A percentile compares a stretch with the other conserved stretches of the same genome.
These are phyloP conservation scores for Botrytis deweyae DNA, from an alignment of 2,329 filamentous ascomycete species.

Conservation along the genomic window DNA sequence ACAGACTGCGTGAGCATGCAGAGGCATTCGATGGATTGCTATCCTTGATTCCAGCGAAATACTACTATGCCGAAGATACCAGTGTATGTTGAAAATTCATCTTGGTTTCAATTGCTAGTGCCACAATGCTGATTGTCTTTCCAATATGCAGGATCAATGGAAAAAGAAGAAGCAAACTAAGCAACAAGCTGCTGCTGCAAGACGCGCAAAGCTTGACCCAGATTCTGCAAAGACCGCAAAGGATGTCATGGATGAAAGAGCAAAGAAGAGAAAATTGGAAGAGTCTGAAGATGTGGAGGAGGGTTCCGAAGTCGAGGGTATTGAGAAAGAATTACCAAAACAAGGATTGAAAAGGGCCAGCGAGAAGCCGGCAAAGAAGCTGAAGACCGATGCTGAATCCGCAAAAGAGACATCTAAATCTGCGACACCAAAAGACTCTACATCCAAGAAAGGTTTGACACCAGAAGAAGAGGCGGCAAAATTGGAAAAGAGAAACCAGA, in stretches of 20 bases:
- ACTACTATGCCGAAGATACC: conserved; percentile 69
- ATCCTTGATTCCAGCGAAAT: conserved; percentile 69
- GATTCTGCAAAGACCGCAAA: conserved; percentile 88
- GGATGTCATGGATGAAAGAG: conserved; percentile 84
- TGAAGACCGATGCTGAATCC: conserved; percentile 46
- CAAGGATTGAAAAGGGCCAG: conserved; percentile 58
- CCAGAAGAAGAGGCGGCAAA: conserved; percentile 14
- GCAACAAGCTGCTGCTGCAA: conserved; percentile 77
- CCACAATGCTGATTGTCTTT: conserved; percentile 25
- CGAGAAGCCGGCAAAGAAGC: conserved; percentile 50
- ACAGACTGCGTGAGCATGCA: conserved; percentile 50
- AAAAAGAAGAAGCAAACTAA: conserved; percentile 94
- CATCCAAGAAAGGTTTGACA: conserved; percentile 27
- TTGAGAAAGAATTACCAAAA: conserved; percentile 60
- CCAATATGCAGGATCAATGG: conserved; percentile 75
- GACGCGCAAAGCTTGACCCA: conserved; percentile 86
- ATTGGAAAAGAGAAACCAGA: conserved; percentile 30
- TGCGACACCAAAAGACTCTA: conserved; percentile 41
- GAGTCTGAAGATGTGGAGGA: conserved; percentile 52
- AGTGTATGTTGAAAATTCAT: conserved; percentile 52
- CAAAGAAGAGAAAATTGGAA: conserved; percentile 78
- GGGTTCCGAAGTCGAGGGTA: conserved; percentile 43
- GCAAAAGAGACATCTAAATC: conserved; percentile 31
- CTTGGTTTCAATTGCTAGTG: conserved; percentile 1
- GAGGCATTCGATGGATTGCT: conserved; percentile 53